Conservation (phyloP, 805 yeast species). For the Starmera pachycereana region DNA sequence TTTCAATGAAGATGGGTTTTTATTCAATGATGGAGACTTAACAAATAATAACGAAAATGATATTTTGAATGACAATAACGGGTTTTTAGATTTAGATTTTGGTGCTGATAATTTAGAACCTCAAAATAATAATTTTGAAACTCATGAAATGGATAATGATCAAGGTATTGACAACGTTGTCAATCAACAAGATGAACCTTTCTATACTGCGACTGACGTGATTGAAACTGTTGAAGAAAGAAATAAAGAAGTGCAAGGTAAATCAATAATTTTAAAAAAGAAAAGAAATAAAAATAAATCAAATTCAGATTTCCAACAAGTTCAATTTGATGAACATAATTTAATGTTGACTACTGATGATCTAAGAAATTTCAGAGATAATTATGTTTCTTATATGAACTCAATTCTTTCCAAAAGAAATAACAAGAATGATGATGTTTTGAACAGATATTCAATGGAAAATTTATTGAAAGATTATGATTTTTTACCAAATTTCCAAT, state of each 20-base stretch:
- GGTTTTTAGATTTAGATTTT: conserved; percentile 15
- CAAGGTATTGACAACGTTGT: conserved; percentile 1
- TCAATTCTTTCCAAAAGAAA: neutral
- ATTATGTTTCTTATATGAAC: conserved; percentile 11
- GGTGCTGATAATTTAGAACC: conserved; percentile 9
- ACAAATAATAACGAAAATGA: conserved; percentile 5
- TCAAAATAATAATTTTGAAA: neutral
- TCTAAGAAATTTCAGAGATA: conserved; percentile 15
- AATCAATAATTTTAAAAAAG: too few relatives aligned
- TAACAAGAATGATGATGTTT: too few relatives aligned
- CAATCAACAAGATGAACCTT: conserved; percentile 2
- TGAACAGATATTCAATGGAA: too few relatives aligned
- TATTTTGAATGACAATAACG: conserved; percentile 4
- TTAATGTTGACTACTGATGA: conserved; percentile 9
- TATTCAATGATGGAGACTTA: neutral
- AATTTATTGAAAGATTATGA: too few relatives aligned
- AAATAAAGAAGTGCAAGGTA: too few relatives aligned
- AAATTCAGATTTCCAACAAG: too few relatives aligned
- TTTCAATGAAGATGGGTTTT: conserved; percentile 1
- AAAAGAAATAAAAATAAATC: too few relatives aligned
- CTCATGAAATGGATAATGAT: neutral
- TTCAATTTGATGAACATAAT: too few relatives aligned
- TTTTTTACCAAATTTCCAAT: too few relatives aligned
- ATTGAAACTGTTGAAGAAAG: too few relatives aligned
- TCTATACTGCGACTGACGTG: too few relatives aligned